Conservation (phyloP, 2,329 filamentous ascomycete genomes). For the Scedosporium apiospermum region DNA sequence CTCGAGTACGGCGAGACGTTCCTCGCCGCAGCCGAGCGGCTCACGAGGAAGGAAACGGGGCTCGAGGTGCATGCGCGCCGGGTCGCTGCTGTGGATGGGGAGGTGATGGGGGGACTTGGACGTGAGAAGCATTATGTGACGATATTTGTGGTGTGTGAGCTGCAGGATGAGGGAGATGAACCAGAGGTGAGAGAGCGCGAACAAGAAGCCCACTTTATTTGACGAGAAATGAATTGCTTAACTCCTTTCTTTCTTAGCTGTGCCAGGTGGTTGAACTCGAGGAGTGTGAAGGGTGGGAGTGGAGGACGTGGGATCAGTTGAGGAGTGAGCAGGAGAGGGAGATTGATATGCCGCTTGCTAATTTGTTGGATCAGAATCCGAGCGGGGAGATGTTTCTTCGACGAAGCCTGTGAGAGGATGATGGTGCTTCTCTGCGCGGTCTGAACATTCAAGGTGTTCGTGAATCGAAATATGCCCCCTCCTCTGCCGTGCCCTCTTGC, state of each 20-base stretch:
- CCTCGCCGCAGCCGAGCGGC: slow-evolving; percentile 53
- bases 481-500: too few relatives aligned
- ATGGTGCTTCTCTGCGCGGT: not conserved
- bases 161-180: slow-evolving; percentile 34
- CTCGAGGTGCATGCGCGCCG: slow-evolving; percentile 39
- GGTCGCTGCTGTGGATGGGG: slow-evolving; percentile 55
- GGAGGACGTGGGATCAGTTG: slow-evolving; percentile 35
- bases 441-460: not conserved
- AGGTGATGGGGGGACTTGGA: slow-evolving; percentile 45
- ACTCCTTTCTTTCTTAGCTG: not conserved
- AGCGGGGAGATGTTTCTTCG: not conserved
- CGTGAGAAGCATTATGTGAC: slow-evolving; percentile 62
- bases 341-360: slow-evolving; percentile 2
- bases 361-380: slow-evolving; percentile 1
- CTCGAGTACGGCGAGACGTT: slow-evolving; percentile 60
- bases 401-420: not conserved
- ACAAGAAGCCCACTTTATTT: not conserved
- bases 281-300: slow-evolving; percentile 42
- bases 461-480: not conserved
- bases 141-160: slow-evolving; percentile 51
- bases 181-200: slow-evolving; percentile 25
- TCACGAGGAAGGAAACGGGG: slow-evolving; percentile 62
- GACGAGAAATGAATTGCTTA: not conserved
- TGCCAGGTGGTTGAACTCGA: slow-evolving; percentile 30
- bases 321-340: slow-evolving; percentile 8